These are phyloP conservation scores for Herpetomonas tarakana DNA, from an alignment of 208 protist genomes.

Conservation along the genomic window DNA sequence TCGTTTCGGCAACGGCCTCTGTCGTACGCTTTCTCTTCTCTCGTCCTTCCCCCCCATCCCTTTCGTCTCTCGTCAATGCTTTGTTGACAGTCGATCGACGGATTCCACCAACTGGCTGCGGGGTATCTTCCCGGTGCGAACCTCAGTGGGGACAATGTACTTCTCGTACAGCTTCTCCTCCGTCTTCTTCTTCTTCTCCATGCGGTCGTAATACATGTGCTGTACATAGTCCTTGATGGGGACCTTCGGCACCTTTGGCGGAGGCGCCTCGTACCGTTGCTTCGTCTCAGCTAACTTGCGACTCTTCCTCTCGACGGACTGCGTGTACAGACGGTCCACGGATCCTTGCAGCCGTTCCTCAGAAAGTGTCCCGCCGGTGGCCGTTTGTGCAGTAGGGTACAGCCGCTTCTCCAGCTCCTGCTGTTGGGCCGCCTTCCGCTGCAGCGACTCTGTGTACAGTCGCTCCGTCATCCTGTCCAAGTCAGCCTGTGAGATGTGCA, in stretches of 20 bases:
- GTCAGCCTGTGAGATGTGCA: slow-evolving; percentile 36
- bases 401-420: slow-evolving; percentile 19
- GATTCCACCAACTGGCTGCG: slow-evolving; percentile 15
- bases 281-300: slow-evolving; percentile 28
- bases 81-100: slow-evolving; percentile 26
- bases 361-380: slow-evolving; percentile 5
- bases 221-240: slow-evolving; percentile 61
- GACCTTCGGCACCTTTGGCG: slow-evolving; percentile 14
- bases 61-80: no score
- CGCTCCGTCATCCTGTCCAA: slow-evolving; percentile 63
- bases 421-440: slow-evolving; percentile 28
- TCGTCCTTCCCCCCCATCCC: no score
- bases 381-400: slow-evolving; percentile 6
- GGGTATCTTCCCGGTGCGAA: slow-evolving; percentile 33
- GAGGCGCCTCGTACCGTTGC: slow-evolving; percentile 29
- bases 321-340: slow-evolving; percentile 51
- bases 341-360: slow-evolving; percentile 33
- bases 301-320: slow-evolving; percentile 29
- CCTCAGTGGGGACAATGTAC: slow-evolving; percentile 71
- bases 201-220: slow-evolving; percentile 66
- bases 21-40: no score
- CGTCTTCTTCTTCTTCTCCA: slow-evolving; percentile 65
- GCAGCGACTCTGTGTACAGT: slow-evolving; percentile 53
- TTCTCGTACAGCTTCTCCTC: slow-evolving; percentile 66
- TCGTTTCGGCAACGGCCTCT: no score